These are phyloP conservation scores for Phytophthora hybrid DNA, from an alignment of 352 stramenopile species.

Conservation along the genomic window DNA sequence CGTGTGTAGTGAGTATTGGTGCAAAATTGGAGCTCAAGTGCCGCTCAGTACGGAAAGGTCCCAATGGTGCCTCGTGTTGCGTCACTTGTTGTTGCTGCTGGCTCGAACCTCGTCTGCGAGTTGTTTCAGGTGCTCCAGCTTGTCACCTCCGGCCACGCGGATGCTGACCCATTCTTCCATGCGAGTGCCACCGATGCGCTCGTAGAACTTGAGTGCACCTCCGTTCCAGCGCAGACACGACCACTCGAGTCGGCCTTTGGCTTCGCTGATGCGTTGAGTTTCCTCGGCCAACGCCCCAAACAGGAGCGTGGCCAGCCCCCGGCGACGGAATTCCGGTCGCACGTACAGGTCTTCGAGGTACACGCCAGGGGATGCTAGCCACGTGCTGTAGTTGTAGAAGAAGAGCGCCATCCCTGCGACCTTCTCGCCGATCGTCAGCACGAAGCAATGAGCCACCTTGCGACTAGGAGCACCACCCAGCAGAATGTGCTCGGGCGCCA, in stretches of 20 bases:
- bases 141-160: conserved; percentile 32
- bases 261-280: conserved; percentile 33
- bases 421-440: conserved; percentile 32
- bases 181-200: conserved; percentile 18
- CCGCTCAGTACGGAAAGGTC: neutral
- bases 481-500: conserved; percentile 15
- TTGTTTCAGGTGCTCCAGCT: conserved; percentile 28
- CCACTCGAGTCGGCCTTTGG: conserved; percentile 36
- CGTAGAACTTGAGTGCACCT: conserved; percentile 35
- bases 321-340: conserved; percentile 31
- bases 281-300: conserved; percentile 34
- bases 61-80: neutral
- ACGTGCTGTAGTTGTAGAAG: conserved; percentile 47
- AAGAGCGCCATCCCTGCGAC: conserved; percentile 38
- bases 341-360: conserved; percentile 41
- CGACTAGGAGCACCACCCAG: conserved; percentile 25
- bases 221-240: conserved; percentile 41
- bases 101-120: conserved; percentile 26
- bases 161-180: conserved; percentile 43
- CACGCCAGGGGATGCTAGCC: conserved; percentile 32
- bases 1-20: neutral
- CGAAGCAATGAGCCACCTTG: conserved; percentile 42
- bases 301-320: conserved; percentile 31
- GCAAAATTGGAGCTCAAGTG: neutral
- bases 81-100: conserved; percentile 18